Evolutionary conservation across 2,329 filamentous ascomycete genomes (phyloP), one percentile per base, ranked within the genome.

Genomic region (Graphium sp.): DNA sequence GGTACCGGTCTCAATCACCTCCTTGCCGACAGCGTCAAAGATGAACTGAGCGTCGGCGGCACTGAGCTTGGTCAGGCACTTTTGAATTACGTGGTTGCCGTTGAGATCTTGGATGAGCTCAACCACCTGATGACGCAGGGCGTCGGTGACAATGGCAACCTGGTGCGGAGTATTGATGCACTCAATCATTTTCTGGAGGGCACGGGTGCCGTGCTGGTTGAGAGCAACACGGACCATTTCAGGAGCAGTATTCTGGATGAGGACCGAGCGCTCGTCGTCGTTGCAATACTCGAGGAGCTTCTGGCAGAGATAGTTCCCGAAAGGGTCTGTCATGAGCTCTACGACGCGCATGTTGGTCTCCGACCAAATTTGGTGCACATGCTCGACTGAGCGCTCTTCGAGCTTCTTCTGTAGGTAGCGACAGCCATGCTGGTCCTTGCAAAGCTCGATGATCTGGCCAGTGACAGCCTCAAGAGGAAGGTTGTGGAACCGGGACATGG

Each of bases 181-280:
- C 55, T 98, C 89, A 39, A 98, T 98, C 89, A 98, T 98, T 66
- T 95, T 98, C 59, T 98, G 89, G 34, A 98, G 59, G 37, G 89
- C 89, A 30, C 89, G 75, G 34, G 89, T 98, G 40, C 89, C 89
- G 49, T 98, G 89, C 57, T 94, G 87, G 55, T 98, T 95, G 34
- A 95, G 61, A 16, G 89, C 89, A 45, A 98, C 94, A 42, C 76
- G 76, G 15, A 92, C 83, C 62, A 98, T 81, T 37, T 87, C 75
- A 30, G 74, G 67, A 12, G 83, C 73, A 22, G 89, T 84, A 42
- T 92, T 93, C 52, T 85, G 74, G 42, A 98, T 91, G 36, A 98
- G 69, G 24, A 75, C 72, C 30, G 87, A 95, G 39, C 89, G 83
- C 60, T 98, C 87, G 29, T 93, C 82, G 45, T 95, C 81, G 48